Evolutionary conservation across 2,329 filamentous ascomycete genomes (phyloP).

Genomic region (Fusarium nematophilum): DNA sequence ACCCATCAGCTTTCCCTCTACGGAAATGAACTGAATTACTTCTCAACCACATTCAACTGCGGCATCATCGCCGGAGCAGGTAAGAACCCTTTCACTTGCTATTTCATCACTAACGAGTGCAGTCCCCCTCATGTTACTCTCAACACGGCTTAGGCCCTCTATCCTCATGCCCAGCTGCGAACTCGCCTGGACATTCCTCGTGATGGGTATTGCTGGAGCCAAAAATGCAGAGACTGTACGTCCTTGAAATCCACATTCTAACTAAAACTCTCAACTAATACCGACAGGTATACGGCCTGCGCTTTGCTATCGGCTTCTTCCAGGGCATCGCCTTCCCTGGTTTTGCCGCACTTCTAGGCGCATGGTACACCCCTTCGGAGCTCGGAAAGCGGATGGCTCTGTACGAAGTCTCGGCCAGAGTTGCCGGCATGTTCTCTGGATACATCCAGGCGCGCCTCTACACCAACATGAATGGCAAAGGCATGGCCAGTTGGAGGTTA

Average conservation of each 20-base stretch:
- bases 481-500: slow-evolving; percentile 25
- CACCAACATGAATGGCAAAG: slow-evolving; percentile 46
- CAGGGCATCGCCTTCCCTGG: slow-evolving; percentile 43
- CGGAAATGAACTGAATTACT: slow-evolving; percentile 25
- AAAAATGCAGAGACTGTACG: slow-evolving; percentile 38
- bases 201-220: slow-evolving; percentile 42
- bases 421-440: slow-evolving; percentile 45
- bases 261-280: too few relatives aligned
- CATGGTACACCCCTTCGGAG: slow-evolving; percentile 47
- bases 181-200: slow-evolving; percentile 38
- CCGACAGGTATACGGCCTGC: slow-evolving; percentile 40
- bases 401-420: slow-evolving; percentile 33
- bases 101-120: neutral
- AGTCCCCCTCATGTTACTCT: slow-evolving; percentile 22
- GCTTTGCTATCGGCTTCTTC: slow-evolving; percentile 48
- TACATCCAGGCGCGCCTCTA: slow-evolving; percentile 53
- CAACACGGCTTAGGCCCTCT: slow-evolving; percentile 41
- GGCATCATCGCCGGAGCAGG: slow-evolving; percentile 27
- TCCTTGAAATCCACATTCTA: neutral
- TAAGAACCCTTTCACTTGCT: neutral
- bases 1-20: slow-evolving; percentile 11
- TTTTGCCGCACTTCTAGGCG: slow-evolving; percentile 43
- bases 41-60: slow-evolving; percentile 22
- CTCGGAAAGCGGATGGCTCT: slow-evolving; percentile 46
- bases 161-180: slow-evolving; percentile 47